phyloP scores from a whole-genome alignment of 2,329 filamentous ascomycete genomes.

The Coniella lustricola region DNA sequence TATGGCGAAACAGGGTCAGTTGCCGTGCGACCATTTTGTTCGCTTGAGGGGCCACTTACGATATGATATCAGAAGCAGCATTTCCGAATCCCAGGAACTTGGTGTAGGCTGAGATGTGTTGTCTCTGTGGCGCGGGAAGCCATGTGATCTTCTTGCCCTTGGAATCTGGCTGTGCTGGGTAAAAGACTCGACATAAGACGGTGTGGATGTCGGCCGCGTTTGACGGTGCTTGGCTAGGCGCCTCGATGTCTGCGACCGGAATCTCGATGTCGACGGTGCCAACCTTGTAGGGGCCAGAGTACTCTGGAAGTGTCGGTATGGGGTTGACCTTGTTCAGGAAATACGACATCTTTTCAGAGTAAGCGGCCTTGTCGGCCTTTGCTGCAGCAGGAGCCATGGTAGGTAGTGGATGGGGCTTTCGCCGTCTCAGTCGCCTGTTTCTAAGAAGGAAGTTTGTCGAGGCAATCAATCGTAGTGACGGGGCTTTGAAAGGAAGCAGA shows the following conservation, averaged over 20 bases:
- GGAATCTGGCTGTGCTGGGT: conserved; percentile 55
- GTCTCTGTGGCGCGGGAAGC: conserved; percentile 70
- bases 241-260: conserved; percentile 52
- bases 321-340: conserved; percentile 55
- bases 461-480: no score
- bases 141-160: conserved; percentile 59
- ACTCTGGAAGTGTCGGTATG: conserved; percentile 65
- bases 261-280: conserved; percentile 78
- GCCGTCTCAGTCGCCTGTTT: no score
- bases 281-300: conserved; percentile 71
- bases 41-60: conserved; percentile 37
- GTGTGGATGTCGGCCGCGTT: conserved; percentile 57
- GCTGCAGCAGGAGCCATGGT: conserved; percentile 9
- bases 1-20: conserved; percentile 7
- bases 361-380: conserved; percentile 10
- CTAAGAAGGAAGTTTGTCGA: no score
- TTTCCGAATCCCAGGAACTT: conserved; percentile 64
- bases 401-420: no score
- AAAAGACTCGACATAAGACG: conserved; percentile 75
- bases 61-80: conserved; percentile 50
- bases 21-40: neutral
- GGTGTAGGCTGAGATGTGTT: conserved; percentile 68
- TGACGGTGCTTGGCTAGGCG: conserved; percentile 46
- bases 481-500: no score
- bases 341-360: conserved; percentile 32